Percentiles rank a stretch among this genome's conserved stretches.
Conservation (phyloP, 2,329 filamentous ascomycete genomes). For the Lachnellula occidentalis region DNA sequence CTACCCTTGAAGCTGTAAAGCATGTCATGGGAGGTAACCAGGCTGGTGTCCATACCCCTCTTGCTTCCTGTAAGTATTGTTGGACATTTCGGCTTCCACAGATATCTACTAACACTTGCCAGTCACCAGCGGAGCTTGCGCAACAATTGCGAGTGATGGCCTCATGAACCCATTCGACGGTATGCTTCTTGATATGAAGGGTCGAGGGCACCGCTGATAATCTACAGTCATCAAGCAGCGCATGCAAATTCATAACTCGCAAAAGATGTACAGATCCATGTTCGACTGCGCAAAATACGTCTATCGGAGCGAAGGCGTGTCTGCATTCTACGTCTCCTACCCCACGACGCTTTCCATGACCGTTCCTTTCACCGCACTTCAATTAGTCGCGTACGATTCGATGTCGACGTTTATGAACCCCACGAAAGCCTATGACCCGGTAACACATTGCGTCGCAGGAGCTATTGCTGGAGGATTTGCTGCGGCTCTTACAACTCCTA, state of each 20-base stretch:
- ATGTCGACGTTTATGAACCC: constrained; percentile 93
- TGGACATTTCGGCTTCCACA: neutral
- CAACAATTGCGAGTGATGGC: constrained; percentile 94
- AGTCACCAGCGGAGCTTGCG: constrained; percentile 90
- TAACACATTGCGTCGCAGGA: constrained; percentile 89
- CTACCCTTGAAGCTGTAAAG: constrained; percentile 96
- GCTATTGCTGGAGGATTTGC: constrained; percentile 90
- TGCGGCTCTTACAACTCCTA: constrained; percentile 86
- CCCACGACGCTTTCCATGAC: constrained; percentile 98
- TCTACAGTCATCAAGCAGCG: constrained; percentile 90
- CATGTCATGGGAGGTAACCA: constrained; percentile 91
- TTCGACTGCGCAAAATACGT: constrained; percentile 81
- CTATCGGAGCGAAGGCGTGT: constrained; percentile 79
- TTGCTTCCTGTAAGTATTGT: constrained; percentile 71
- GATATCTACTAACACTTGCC: constrained; percentile 33
- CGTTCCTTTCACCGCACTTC: constrained; percentile 91
- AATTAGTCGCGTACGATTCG: constrained; percentile 97
- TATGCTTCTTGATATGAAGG: constrained; percentile 35
- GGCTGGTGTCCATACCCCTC: constrained; percentile 79
- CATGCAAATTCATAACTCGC: constrained; percentile 97
- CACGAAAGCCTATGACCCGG: constrained; percentile 76
- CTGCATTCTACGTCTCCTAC: constrained; percentile 97
- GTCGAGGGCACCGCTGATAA: constrained; percentile 14
- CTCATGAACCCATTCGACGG: constrained; percentile 99
- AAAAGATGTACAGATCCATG: constrained; percentile 77